Evolutionary conservation across 306 rosid species (phyloP), one percentile per base, ranked within the genome.

Genomic region (Begonia peltatifolia): DNA sequence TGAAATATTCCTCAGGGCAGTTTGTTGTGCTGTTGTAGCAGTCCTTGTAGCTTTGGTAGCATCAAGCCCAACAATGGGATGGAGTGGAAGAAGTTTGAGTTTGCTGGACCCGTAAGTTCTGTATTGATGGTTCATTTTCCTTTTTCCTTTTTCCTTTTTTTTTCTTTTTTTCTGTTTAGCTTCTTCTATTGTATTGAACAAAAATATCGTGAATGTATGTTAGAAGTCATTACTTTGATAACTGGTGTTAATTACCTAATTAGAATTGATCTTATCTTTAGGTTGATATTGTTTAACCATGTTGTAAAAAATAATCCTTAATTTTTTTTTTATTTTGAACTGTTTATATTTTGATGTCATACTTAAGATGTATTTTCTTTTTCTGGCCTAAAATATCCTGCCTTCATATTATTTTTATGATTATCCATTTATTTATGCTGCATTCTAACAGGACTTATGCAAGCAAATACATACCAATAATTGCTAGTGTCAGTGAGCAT

Each of bases 401-500:
- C 38, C 38, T 30, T 30, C 6, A 1, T 30, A 30, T 30, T 30
- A 7, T 30, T 30, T 30, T 30, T 30, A 30, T 30, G 38, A 30
- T 30, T 30, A 30, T 30, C 8, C 38, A 30, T 41, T 16, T 55
- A 41, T 41, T 54, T 47, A 52, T 51, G 49, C 42, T 65, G 66
- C 53, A 44, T 64, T 72, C 46, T 52, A 42, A 52, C 96, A 92
- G 99, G 63, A 92, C 99, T 52, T 92, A 92, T 77, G 99, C 99
- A 63, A 92, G 99, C 94, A 92, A 92, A 81, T 92, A 92, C 71
- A 92, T 92, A 57, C 99, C 99, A 38, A 92, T 92, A 79, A 92
- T 92, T 75, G 99, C 99, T 68, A 92, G 99, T 66, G 99, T 92
- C 67, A 92, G 99, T 62, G 99, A 92, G 84, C 99, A 92, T 70